A percentile compares a stretch with the other conserved stretches of the same genome.
Conservation (phyloP, 306 rosid species). For the Lathyrus tuberosus region DNA sequence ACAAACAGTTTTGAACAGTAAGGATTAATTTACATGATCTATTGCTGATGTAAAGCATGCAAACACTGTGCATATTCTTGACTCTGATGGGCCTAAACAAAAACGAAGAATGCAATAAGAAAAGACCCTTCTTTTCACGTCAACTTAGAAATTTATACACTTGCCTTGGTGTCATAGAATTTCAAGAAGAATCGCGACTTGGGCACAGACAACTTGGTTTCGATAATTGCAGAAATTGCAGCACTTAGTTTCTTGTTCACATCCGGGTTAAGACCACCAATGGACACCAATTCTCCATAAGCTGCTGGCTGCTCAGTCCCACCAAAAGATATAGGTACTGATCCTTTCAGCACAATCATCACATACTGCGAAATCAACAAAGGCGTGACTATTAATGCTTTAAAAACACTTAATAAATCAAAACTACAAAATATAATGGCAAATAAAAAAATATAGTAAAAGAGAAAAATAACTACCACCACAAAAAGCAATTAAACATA, state of each 20-base stretch:
- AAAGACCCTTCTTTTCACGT: conserved; percentile 40
- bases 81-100: conserved; percentile 76
- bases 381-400: not conserved
- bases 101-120: conserved; percentile 66
- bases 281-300: conserved; percentile 91
- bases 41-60: conserved; percentile 89
- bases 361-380: conserved; percentile 65
- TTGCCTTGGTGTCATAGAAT: conserved; percentile 88
- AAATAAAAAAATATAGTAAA: not conserved
- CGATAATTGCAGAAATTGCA: conserved; percentile 73
- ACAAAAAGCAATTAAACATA: not conserved
- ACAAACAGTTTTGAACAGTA: conserved; percentile 46
- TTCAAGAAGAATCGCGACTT: conserved; percentile 80
- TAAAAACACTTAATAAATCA: conserved; percentile 4
- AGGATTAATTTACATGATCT: conserved; percentile 70
- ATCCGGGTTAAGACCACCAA: conserved; percentile 84
- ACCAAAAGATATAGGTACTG: conserved; percentile 87
- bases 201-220: conserved; percentile 86
- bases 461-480: not conserved
- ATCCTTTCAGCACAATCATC: conserved; percentile 94
- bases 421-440: not conserved
- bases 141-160: conserved; percentile 40
- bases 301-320: conserved; percentile 94
- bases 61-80: conserved; percentile 90
- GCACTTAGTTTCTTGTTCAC: conserved; percentile 90